Base-by-base conservation (phyloP, 495 filamentous ascomycete species). In the Letharia columbiana region DNA sequence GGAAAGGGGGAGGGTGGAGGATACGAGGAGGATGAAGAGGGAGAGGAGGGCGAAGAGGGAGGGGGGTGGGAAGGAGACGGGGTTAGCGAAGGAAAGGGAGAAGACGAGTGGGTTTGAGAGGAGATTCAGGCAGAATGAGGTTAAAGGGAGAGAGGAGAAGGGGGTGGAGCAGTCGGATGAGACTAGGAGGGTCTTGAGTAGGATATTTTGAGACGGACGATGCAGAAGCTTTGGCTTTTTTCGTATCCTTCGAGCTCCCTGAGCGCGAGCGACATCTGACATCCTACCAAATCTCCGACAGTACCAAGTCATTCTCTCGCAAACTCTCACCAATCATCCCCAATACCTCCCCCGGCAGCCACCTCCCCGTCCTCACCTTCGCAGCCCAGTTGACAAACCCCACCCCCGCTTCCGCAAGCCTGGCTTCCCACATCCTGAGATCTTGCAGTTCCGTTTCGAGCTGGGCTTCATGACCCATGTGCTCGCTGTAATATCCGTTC, bases 1-100 rank as follows among this genome's bases (percentile, higher is more conserved):
- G 54, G 94, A 98, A 78, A 88, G 90, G 75, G 87, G 88, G 39
- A 91, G 92, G 75, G 75, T 91, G n/a, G 85, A 88, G 65, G 88
- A 86, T 66, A 84, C 87, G 71, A 84, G 92, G 81, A 79, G 90
- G 64, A 85, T 93, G 71, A 91, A 96, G 77, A 81, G 83, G 68
- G 82, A 86, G 75, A 86, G 86, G 11, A 87, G 83, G 66, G 87
- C 84, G 73, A 91, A 96, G 80, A 92, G 92, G 73, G 91, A 91
- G 80, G 80, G 85, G 68, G 96, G 94, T 70, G 78, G 92, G 42
- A 90, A 93, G 70, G 77, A 93, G 45, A 78, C 82, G 59, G 91
- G 93, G 74, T 82, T 93, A 64, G 91, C 95, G 81, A 89, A 88
- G 73, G 82, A 91, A 39, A 91, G 88, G 56, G 85, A 86, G 60